Evolutionary conservation across 805 yeast species (phyloP).

Genomic region (Yarrowia sp.): DNA sequence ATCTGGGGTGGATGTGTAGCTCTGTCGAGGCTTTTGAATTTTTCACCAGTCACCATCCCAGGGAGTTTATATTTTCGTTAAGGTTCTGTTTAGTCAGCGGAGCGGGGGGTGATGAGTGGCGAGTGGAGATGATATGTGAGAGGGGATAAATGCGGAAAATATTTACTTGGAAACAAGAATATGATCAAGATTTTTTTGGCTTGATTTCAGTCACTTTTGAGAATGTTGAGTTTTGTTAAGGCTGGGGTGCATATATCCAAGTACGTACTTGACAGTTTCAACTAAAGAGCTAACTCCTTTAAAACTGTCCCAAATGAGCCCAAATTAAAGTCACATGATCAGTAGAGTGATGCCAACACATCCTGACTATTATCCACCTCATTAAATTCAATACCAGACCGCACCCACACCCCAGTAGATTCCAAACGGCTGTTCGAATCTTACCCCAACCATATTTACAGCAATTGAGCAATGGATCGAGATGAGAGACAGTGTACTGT

Average conservation of each 20-base stretch:
- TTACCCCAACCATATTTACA: neutral
- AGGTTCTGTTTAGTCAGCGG: slow-evolving; percentile 28
- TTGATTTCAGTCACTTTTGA: neutral
- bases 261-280: neutral
- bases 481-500: no score
- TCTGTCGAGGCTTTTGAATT: slow-evolving; percentile 33
- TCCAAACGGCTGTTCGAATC: slow-evolving; percentile 1
- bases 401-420: neutral
- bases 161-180: no score
- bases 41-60: slow-evolving; percentile 15
- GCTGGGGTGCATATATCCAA: neutral
- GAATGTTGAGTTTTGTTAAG: no score
- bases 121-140: neutral
- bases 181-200: neutral
- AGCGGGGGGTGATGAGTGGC: neutral
- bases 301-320: neutral
- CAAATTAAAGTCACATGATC: neutral
- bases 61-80: slow-evolving; percentile 28
- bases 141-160: no score
- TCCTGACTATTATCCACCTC: no score
- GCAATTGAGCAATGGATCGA: neutral
- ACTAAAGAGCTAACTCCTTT: neutral
- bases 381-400: no score
- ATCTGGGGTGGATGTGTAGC: slow-evolving; percentile 7
- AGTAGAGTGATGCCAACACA: no score